phyloP scores from a whole-genome alignment of 495 filamentous ascomycete species.

The Penicillium ucsense region DNA sequence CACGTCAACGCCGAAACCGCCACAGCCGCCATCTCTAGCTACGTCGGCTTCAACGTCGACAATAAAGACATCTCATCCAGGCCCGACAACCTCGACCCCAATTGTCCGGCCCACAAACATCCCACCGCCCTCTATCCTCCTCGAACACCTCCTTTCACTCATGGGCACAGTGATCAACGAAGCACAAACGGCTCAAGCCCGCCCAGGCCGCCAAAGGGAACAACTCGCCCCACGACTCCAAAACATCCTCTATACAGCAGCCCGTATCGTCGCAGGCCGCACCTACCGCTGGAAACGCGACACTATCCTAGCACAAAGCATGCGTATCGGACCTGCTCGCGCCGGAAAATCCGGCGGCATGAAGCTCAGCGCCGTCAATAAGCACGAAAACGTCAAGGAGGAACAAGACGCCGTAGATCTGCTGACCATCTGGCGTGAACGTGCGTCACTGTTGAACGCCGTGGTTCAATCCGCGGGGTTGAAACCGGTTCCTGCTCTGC shows the following conservation, averaged over 20 bases:
- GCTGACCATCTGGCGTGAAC: constrained; percentile 55
- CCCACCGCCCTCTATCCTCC: constrained; percentile 74
- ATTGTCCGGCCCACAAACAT: constrained; percentile 69
- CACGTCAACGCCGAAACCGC: constrained; percentile 1
- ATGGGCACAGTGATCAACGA: constrained; percentile 42
- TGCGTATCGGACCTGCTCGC: constrained; percentile 69
- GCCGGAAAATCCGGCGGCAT: constrained; percentile 62
- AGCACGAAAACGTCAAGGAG: constrained; percentile 69
- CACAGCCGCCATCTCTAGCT: constrained; percentile 1
- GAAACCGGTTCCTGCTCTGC: constrained; percentile 55
- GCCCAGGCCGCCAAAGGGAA: background rate
- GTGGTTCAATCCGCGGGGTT: constrained; percentile 25
- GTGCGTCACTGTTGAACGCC: constrained; percentile 31
- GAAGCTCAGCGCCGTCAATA: constrained; percentile 80
- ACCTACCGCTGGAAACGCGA: constrained; percentile 86
- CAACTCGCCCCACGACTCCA: constrained; percentile 31
- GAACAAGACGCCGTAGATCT: constrained; percentile 80
- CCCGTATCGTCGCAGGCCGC: constrained; percentile 76
- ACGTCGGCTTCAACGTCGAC: background rate
- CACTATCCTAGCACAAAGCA: constrained; percentile 70
- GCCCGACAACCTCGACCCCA: constrained; percentile 10
- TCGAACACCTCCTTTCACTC: constrained; percentile 61
- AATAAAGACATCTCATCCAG: constrained; percentile 4
- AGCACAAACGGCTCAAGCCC: constrained; percentile 17
- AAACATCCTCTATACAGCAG: constrained; percentile 53